A percentile compares a stretch with the other conserved stretches of the same genome.
These are phyloP conservation scores for Trametes sp. DNA, from an alignment of 1,284 basidiomycete species.

Conservation along the genomic window DNA sequence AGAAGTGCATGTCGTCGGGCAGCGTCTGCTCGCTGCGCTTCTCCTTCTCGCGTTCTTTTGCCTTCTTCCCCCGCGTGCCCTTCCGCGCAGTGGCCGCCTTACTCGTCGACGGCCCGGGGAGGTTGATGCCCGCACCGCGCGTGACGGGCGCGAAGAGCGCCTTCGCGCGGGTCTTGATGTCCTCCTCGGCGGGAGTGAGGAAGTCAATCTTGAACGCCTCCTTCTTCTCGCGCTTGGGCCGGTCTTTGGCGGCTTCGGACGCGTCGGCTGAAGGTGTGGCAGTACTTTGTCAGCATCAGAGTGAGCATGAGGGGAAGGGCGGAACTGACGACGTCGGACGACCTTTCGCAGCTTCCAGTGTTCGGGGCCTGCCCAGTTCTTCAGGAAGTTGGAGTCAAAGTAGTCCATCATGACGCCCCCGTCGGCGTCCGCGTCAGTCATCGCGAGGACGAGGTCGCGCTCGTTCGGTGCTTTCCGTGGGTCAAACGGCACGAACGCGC, in stretches of 20 bases:
- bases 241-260: conserved; percentile 54
- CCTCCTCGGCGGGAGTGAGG: conserved; percentile 64
- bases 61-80: conserved; percentile 52
- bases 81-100: conserved; percentile 48
- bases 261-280: conserved; percentile 52
- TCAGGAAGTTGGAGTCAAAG: conserved; percentile 89
- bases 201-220: conserved; percentile 93
- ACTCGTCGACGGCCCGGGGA: conserved; percentile 62
- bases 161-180: conserved; percentile 76
- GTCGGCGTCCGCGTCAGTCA: conserved; percentile 75
- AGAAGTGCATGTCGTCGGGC: conserved; percentile 98
- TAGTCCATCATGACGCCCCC: conserved; percentile 84
- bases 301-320: too few relatives aligned
- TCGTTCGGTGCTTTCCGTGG: conserved; percentile 76
- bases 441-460: conserved; percentile 84
- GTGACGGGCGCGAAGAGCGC: conserved; percentile 84
- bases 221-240: conserved; percentile 79
- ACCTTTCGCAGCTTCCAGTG: conserved; percentile 94
- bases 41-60: conserved; percentile 48
- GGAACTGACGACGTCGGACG: conserved; percentile 71
- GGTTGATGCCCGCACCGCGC: conserved; percentile 69
- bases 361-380: conserved; percentile 98
- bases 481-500: conserved; percentile 78
- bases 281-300: not conserved
- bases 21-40: conserved; percentile 84